Percentiles rank a stretch among this genome's conserved stretches.
phyloP scores from a whole-genome alignment of 2,329 filamentous ascomycete genomes.

The Diatrype stigma region DNA sequence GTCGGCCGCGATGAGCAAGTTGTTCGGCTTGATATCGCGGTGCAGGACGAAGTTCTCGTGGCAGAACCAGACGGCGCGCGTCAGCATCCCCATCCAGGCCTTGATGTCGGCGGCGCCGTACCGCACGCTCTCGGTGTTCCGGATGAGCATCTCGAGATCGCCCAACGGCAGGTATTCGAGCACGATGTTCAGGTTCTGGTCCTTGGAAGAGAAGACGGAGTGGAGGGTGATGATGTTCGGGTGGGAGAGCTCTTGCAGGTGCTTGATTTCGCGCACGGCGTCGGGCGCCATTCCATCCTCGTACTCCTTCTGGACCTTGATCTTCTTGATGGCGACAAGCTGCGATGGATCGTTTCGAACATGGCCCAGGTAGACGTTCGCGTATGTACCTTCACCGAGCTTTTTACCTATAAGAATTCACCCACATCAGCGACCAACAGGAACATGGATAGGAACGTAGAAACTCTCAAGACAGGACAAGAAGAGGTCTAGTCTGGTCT shows the following conservation, averaged over 20 bases:
- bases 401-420: constrained; percentile 63
- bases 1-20: constrained; percentile 87
- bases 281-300: constrained; percentile 91
- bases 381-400: constrained; percentile 94
- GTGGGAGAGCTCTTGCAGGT: constrained; percentile 88
- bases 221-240: constrained; percentile 93
- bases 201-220: constrained; percentile 91
- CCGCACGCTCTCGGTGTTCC: constrained; percentile 70
- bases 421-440: constrained; percentile 6
- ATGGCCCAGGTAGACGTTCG: constrained; percentile 88
- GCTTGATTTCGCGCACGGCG: constrained; percentile 92
- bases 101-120: constrained; percentile 93
- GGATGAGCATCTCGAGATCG: constrained; percentile 91
- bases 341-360: constrained; percentile 66
- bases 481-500: not conserved
- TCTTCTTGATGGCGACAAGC: constrained; percentile 89
- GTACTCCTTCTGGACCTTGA: constrained; percentile 82
- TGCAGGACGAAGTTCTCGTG: constrained; percentile 92
- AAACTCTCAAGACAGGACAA: not conserved
- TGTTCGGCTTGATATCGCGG: constrained; percentile 98
- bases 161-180: constrained; percentile 92
- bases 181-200: constrained; percentile 94
- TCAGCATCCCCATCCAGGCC: constrained; percentile 98
- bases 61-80: constrained; percentile 89
- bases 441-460: not conserved